phyloP scores from a whole-genome alignment of 2,329 filamentous ascomycete genomes.

The Emergomyces pasteurianus region DNA sequence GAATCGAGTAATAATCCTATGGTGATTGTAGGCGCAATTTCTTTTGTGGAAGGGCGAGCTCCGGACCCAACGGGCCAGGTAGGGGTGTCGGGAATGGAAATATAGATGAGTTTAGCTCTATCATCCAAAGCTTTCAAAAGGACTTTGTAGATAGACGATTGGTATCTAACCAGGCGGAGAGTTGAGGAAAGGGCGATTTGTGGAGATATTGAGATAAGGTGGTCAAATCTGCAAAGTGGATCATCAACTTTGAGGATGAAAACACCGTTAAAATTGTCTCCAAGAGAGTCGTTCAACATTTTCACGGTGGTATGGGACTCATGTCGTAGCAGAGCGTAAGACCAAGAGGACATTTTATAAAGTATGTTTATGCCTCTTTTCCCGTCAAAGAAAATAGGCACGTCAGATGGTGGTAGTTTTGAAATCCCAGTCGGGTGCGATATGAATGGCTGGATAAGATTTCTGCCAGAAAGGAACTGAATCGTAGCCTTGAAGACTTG shows the following conservation, averaged over 20 bases:
- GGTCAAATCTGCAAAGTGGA: constrained; percentile 43
- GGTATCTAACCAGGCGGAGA: constrained; percentile 15
- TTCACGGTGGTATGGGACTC: constrained; percentile 64
- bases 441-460: constrained; percentile 57
- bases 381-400: constrained; percentile 70
- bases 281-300: constrained; percentile 59
- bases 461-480: constrained; percentile 68
- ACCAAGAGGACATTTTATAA: constrained; percentile 84
- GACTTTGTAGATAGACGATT: constrained; percentile 44
- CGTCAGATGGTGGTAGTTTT: constrained; percentile 24
- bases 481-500: constrained; percentile 90
- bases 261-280: constrained; percentile 70
- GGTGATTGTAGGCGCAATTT: constrained; percentile 28
- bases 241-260: constrained; percentile 58
- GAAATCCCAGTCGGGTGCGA: constrained; percentile 24
- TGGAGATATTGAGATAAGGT: constrained; percentile 31
- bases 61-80: constrained; percentile 40
- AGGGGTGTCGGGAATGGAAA: constrained; percentile 33
- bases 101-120: constrained; percentile 56
- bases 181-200: constrained; percentile 18
- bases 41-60: constrained; percentile 19
- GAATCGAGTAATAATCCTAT: constrained; percentile 64
- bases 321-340: constrained; percentile 58
- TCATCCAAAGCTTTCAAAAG: constrained; percentile 63
- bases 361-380: constrained; percentile 65